Base-by-base conservation (phyloP, 192 early-diverging fungal genomes). In the Ambispora gerdemannii region DNA sequence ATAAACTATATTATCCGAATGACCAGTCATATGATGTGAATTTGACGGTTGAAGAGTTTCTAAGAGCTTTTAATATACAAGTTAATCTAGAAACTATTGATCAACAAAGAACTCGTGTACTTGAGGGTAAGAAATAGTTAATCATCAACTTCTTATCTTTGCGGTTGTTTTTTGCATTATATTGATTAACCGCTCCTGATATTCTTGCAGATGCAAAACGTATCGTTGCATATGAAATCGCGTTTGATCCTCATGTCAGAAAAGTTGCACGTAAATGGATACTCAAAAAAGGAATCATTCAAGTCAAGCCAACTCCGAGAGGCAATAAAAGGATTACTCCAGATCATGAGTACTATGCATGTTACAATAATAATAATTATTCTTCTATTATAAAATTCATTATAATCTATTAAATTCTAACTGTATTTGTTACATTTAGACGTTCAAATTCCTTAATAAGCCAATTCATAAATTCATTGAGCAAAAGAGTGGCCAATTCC, bases 391-490 rank as follows among this genome's bases (percentile, higher is more conserved):
- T 6, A 30, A 75, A 75, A 7, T 19, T 43, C 2, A 22, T 35
- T 76, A 62, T 2, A 15, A 11, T 51, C 56, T 24, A 52, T 63
- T 36, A 20, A 17, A 50, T 61, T 3, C 3, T 2, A 20, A 20
- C 28, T 73, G 43, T 59, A 51, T 36, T 36, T 24, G 25, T 53
- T 15, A 49, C 20, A 4, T 53, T 50, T 78, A 90, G 76, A 84
- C 87, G 3, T 95, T 96, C 83, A 97, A 97, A 82, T 96, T 89
- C 43, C 71, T 98, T 50, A 72, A 75, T 15, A 82, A 88, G 34
- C 97, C 96, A 76, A 91, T 87, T 10, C 77, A 90, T 4, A 76
- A 76, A 0, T 86, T 82, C 32, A 94, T 94, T 27, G n/a, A n/a
- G n/a, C n/a, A n/a, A n/a, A 82, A 84, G 7, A 81, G 85, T 61